phyloP scores from a whole-genome alignment of 2,329 filamentous ascomycete species.

The Periconia sp. region DNA sequence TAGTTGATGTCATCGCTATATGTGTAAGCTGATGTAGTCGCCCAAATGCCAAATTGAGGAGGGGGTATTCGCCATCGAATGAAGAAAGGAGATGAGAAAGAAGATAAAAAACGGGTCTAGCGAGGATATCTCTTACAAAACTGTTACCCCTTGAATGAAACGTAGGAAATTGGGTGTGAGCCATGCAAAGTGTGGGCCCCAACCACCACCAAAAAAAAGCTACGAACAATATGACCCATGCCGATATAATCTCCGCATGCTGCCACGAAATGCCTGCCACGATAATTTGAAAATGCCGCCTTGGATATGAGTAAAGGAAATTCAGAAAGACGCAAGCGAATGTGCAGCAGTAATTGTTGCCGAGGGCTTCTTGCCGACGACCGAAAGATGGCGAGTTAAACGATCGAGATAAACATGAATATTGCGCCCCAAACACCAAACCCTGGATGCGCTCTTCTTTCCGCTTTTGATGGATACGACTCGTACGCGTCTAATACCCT shows the following conservation, averaged over 20 bases:
- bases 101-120: conserved; percentile 35
- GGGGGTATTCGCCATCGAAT: conserved; percentile 38
- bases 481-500: conserved; percentile 27
- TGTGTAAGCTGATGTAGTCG: conserved; percentile 27
- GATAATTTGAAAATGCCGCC: conserved; percentile 27
- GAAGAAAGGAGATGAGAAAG: conserved; percentile 26
- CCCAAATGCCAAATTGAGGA: conserved; percentile 39
- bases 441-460: conserved; percentile 31
- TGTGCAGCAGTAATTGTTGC: conserved; percentile 12
- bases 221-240: too few relatives aligned
- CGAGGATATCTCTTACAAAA: conserved; percentile 37
- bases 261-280: conserved; percentile 12
- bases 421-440: conserved; percentile 38
- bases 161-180: conserved; percentile 23
- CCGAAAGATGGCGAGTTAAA: too few relatives aligned
- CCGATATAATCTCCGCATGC: conserved; percentile 25
- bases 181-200: not conserved
- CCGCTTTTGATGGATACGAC: conserved; percentile 18
- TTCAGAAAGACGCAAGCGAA: conserved; percentile 12
- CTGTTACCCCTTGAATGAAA: conserved; percentile 24
- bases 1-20: too few relatives aligned
- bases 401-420: too few relatives aligned
- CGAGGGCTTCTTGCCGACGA: conserved; percentile 10
- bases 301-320: conserved; percentile 6
- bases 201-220: too few relatives aligned